A percentile compares a stretch with the other conserved stretches of the same genome.
phyloP scores from a whole-genome alignment of 371 early-diverging fungal genomes.

The Smittium mucronatum region DNA sequence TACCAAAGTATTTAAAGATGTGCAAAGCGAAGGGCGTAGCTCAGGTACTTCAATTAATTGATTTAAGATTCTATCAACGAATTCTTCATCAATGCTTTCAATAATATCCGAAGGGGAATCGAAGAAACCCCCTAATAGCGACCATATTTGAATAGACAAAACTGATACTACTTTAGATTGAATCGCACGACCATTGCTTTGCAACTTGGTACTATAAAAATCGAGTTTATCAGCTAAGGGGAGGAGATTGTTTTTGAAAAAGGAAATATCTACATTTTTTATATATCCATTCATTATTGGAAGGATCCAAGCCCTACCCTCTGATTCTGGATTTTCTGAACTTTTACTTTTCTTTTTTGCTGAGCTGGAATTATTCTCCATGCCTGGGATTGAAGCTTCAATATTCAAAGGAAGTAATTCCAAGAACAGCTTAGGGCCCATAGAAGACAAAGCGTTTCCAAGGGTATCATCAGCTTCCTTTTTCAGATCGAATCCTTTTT shows the following conservation, averaged over 20 bases:
- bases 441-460: constrained; percentile 59
- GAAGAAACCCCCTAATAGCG: constrained; percentile 73
- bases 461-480: constrained; percentile 69
- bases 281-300: constrained; percentile 64
- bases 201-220: constrained; percentile 45
- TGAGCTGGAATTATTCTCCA: background rate
- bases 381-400: constrained; percentile 33
- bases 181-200: constrained; percentile 42
- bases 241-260: constrained; percentile 50
- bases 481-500: constrained; percentile 69
- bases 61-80: constrained; percentile 55
- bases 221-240: constrained; percentile 67
- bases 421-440: constrained; percentile 71
- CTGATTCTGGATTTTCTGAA: constrained; percentile 8
- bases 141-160: constrained; percentile 78
- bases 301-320: constrained; percentile 70
- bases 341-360: background rate
- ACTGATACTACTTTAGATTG: constrained; percentile 88
- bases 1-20: constrained; percentile 57
- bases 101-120: constrained; percentile 62
- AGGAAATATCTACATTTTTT: constrained; percentile 63
- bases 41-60: constrained; percentile 57
- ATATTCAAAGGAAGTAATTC: constrained; percentile 78
- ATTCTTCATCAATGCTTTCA: constrained; percentile 40
- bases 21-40: constrained; percentile 63